Evolutionary conservation across 176 grass and related monocot genomes (phyloP), one percentile per base, ranked within the genome.

Genomic region (Elymus sibiricus): DNA sequence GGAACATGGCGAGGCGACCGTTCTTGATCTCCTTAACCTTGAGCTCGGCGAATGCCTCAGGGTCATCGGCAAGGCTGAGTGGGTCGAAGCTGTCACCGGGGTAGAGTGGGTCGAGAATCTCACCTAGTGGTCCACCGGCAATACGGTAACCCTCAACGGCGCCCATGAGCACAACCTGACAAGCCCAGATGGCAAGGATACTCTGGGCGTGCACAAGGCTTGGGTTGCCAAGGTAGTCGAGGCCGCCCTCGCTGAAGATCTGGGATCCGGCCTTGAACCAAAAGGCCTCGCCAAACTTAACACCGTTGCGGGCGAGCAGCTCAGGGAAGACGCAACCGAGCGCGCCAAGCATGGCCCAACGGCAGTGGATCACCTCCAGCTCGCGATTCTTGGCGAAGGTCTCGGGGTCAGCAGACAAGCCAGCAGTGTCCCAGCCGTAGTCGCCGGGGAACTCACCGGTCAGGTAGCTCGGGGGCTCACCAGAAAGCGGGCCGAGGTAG

Each of bases 51-150:
- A 53, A 53, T 53, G 49, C 49, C 6, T 93, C 91, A 1, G 91
- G 91, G 85, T 93, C 91, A 19, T 93, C 88, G 25, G 88, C 91
- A 6, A 93, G 81, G 79, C 91, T 88, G 7, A 93, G 75, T 0
- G 91, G 91, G 64, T 93, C 88, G 17, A 93, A 93, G 76, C 88
- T 90, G 29, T 85, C 91, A 21, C 91, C 81, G 2, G 88, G 88
- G 88, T 93, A 90, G 21, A 93, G 80, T 34, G 88, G 88, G 91
- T 93, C 88, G 25, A 70, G 26, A 19, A 90, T 81, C 81, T 93
- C 91, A 19, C 88, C 88, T 29, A 93, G 91, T 0, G 53, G 53
- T 22, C 53, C 53, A 58, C 53, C 53, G 53, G 53, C 53, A 58
- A 58, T 9, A 19, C 53, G 53, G 53, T 58, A 58, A 2, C 53